Percentiles rank a stretch among this genome's conserved stretches.
Conservation (phyloP, 352 stramenopile genomes). For the Globisporangium middletonii region DNA sequence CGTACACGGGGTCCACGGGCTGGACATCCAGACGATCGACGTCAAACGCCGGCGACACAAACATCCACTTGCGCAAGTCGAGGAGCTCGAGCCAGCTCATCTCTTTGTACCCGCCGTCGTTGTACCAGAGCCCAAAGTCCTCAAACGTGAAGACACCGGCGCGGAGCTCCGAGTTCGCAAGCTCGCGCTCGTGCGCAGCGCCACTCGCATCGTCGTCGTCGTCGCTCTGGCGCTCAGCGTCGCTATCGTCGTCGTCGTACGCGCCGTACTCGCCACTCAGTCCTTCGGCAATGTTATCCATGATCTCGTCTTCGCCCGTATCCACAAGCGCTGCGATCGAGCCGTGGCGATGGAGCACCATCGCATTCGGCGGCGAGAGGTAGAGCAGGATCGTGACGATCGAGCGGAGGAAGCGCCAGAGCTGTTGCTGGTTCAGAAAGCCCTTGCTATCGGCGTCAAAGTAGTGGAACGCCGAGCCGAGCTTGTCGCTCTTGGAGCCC, state of each 20-base stretch:
- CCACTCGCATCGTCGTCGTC: constrained; percentile 19
- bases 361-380: constrained; percentile 59
- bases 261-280: constrained; percentile 32
- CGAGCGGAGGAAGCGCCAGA: constrained; percentile 82
- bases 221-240: constrained; percentile 14
- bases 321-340: constrained; percentile 74
- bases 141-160: constrained; percentile 72
- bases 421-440: constrained; percentile 69
- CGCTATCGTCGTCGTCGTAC: constrained; percentile 18
- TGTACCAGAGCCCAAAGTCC: constrained; percentile 84
- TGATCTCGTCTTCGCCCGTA: constrained; percentile 68
- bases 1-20: constrained; percentile 65
- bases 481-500: constrained; percentile 85
- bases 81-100: constrained; percentile 86
- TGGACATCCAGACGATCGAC: constrained; percentile 58
- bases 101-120: constrained; percentile 61
- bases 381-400: constrained; percentile 70
- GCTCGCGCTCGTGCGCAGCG: constrained; percentile 14
- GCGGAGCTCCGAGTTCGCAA: constrained; percentile 43
- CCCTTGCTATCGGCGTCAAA: constrained; percentile 81
- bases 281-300: constrained; percentile 69
- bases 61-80: constrained; percentile 81
- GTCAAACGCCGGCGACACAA: constrained; percentile 63
- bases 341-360: constrained; percentile 43
- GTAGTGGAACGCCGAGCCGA: constrained; percentile 78